These are phyloP conservation scores for Testicularia cyperi DNA, from an alignment of 1,284 basidiomycete species.

Conservation along the genomic window DNA sequence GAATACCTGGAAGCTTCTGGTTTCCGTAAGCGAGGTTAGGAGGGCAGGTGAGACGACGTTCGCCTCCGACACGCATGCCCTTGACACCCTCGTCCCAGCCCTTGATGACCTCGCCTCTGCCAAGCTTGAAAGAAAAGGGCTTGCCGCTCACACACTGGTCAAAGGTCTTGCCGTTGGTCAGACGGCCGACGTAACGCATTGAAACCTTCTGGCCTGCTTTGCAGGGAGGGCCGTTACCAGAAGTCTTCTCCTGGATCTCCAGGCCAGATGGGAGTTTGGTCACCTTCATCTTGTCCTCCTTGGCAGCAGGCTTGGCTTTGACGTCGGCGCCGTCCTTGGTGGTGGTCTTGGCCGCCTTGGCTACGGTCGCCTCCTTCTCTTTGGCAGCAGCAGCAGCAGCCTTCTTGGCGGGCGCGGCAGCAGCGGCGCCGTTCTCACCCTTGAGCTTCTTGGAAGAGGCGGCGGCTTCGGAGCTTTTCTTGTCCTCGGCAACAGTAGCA, in stretches of 20 bases:
- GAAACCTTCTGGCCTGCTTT: constrained; percentile 80
- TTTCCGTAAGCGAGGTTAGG: constrained; percentile 65
- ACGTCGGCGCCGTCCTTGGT: constrained; percentile 32
- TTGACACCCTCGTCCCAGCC: constrained; percentile 84
- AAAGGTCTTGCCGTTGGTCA: constrained; percentile 80
- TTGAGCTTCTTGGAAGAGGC: constrained; percentile 68
- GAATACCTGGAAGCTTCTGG: constrained; percentile 64
- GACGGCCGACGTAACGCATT: constrained; percentile 89
- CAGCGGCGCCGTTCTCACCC: constrained; percentile 58
- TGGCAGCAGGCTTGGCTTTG: constrained; percentile 36
- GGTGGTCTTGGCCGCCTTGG: constrained; percentile 44
- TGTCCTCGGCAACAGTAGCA: constrained; percentile 63
- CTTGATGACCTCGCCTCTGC: constrained; percentile 87
- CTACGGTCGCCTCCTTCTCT: constrained; percentile 61
- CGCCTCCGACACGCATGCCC: constrained; percentile 89
- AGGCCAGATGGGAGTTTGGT: constrained; percentile 72
- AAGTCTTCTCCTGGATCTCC: constrained; percentile 74
- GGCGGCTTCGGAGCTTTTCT: background rate
- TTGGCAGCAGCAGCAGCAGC: constrained; percentile 55
- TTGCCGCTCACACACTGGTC: constrained; percentile 86
- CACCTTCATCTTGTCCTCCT: constrained; percentile 51
- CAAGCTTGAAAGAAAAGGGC: constrained; percentile 84
- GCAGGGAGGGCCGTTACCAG: constrained; percentile 77
- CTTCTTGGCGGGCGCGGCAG: constrained; percentile 33
- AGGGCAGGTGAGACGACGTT: constrained; percentile 79